Evolutionary conservation across 371 early-diverging fungal species (phyloP).

Genomic region (Capillidium heterosporum): DNA sequence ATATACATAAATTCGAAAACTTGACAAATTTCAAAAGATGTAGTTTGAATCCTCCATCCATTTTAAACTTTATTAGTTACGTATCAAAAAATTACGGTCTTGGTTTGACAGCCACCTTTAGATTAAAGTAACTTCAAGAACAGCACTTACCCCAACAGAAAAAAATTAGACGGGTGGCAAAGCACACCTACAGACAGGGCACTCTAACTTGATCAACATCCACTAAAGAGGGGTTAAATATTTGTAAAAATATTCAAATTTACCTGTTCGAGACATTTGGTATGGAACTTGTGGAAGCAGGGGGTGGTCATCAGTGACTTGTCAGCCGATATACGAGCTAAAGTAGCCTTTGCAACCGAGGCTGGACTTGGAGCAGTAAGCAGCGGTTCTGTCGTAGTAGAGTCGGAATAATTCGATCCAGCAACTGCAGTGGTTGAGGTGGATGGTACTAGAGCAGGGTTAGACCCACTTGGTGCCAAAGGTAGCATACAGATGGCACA

Average conservation of each 20-base stretch:
- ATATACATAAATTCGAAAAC: no score
- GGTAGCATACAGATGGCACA: slow-evolving; percentile 7
- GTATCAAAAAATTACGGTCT: no score
- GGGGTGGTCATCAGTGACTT: not conserved
- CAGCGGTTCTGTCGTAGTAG: not conserved
- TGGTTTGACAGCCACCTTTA: no score
- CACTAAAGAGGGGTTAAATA: not conserved
- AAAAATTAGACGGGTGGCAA: slow-evolving; percentile 2
- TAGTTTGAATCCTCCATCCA: no score
- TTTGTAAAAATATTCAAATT: not conserved
- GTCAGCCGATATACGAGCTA: not conserved
- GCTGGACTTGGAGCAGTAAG: not conserved
- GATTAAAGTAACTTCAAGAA: no score
- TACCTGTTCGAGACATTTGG: slow-evolving; percentile 5
- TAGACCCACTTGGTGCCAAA: not conserved
- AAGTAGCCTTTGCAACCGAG: not conserved
- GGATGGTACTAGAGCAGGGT: not conserved
- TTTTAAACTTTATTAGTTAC: no score
- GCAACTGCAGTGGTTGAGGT: no score
- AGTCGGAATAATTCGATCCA: no score
- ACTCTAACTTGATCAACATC: slow-evolving; percentile 5
- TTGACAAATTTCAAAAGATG: no score
- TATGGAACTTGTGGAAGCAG: slow-evolving; percentile 1
- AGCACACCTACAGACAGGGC: slow-evolving; percentile 1
- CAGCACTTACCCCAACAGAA: not conserved